Evolutionary conservation across 2,329 filamentous ascomycete species (phyloP), one percentile per base, ranked within the genome.

Genomic region (Gnomoniopsis sp.): DNA sequence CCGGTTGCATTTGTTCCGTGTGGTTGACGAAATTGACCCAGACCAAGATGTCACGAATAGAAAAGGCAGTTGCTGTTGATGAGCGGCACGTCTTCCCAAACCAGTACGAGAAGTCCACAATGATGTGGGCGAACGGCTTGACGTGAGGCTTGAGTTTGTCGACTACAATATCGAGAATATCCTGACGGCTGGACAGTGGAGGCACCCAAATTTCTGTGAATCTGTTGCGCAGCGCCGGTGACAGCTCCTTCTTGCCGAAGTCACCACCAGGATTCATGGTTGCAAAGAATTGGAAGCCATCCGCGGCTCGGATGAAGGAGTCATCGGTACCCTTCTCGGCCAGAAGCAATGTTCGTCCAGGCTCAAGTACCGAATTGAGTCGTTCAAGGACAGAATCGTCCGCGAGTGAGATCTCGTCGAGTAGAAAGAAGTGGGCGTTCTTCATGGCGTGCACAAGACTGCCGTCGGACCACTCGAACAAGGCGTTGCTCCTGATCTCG

Each of bases 151-250:
- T 73, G 19, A 99, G 79, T 71, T 96, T 97, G 14, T 87, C 85
- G 53, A 81, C 78, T 17, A 98, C 86, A 64, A 99, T 99, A 47
- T 96, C 89, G 21, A 92, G 75, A 36, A 98, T 88, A 69, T 99
- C 96, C 33, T 92, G 87, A 53, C 86, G 83, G 60, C 93, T 90
- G 1, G 91, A 92, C 59, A 98, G 77, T 1, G 93, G 84, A 1
- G 95, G 92, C 0, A 98, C 95, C 95, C 95, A 99, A 10, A 99
- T 97, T 73, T 99, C 95, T 0, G 95, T 99, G 71, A 99, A 96
- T 61, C 95, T 90, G 71, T 99, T 99, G 49, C 95, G 85, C 60
- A 99, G 77, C 15, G 95, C 96, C 3, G 95, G 95, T 1, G 95
- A 99, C 14, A 99, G 82, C 72, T 99, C 95, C 66, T 93, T 91